These are phyloP conservation scores for Didymella glomerata DNA, from an alignment of 2,329 filamentous ascomycete species.

Conservation along the genomic window DNA sequence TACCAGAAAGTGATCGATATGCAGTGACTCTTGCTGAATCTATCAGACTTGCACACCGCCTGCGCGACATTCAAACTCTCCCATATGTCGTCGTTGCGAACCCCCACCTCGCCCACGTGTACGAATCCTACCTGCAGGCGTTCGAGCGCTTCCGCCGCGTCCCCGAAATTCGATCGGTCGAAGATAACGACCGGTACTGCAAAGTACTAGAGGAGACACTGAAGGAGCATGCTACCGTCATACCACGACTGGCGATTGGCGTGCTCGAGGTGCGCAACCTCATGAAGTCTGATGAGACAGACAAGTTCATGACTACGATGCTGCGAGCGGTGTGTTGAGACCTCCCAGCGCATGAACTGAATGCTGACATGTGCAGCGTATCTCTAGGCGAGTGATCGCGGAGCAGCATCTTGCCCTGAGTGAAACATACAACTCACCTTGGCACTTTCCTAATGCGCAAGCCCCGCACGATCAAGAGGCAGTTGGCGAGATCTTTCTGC, in stretches of 20 bases:
- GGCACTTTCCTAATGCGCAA: conserved; percentile 84
- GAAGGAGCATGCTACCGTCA: conserved; percentile 88
- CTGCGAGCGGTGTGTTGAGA: conserved; percentile 76
- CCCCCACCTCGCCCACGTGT: conserved; percentile 89
- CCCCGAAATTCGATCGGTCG: conserved; percentile 81
- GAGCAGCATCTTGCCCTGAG: conserved; percentile 96
- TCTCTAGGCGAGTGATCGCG: conserved; percentile 94
- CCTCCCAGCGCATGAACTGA: too few species aligned
- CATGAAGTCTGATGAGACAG: conserved; percentile 81
- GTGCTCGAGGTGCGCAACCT: conserved; percentile 88
- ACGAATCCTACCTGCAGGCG: conserved; percentile 96
- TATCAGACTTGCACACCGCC: conserved; percentile 82
- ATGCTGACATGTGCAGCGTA: conserved; percentile 67
- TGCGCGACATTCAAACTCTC: conserved; percentile 95
- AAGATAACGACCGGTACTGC: conserved; percentile 91
- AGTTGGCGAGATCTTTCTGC: conserved; percentile 93
- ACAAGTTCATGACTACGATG: conserved; percentile 94
- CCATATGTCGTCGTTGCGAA: conserved; percentile 98
- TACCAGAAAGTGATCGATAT: conserved; percentile 43
- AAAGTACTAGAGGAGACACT: conserved; percentile 79
- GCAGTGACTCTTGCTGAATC: conserved; percentile 24
- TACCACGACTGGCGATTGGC: conserved; percentile 92
- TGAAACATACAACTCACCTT: conserved; percentile 89
- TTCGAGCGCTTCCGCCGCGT: conserved; percentile 90
- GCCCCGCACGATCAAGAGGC: conserved; percentile 74